Percentiles rank a stretch among this genome's conserved stretches.
Evolutionary conservation across 805 yeast species (phyloP).

Genomic region (Priceomyces melissophilus): DNA sequence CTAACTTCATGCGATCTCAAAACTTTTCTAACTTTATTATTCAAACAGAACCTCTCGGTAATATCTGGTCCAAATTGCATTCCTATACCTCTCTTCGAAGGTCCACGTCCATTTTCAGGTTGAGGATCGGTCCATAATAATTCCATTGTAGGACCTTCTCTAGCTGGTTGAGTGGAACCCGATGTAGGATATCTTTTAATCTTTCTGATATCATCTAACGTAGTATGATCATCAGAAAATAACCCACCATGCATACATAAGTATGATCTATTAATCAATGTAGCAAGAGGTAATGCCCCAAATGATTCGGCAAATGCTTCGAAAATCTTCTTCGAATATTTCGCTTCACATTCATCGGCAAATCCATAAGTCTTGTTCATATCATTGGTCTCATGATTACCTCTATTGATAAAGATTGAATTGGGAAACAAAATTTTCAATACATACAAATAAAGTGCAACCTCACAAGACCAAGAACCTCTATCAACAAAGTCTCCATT

Average conservation of each 20-base stretch:
- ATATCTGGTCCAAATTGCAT: constrained; percentile 96
- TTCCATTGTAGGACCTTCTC: constrained; percentile 93
- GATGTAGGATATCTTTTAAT: constrained; percentile 59
- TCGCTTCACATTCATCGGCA: constrained; percentile 90
- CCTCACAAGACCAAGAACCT: constrained; percentile 98
- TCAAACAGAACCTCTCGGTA: constrained; percentile 71
- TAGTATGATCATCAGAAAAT: constrained; percentile 71
- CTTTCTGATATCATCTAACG: constrained; percentile 68
- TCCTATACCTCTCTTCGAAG: constrained; percentile 93
- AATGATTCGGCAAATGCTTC: constrained; percentile 84
- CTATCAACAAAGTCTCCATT: constrained; percentile 98
- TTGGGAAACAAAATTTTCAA: constrained; percentile 75
- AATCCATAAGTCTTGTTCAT: constrained; percentile 98
- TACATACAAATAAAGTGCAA: constrained; percentile 74
- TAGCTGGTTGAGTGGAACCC: constrained; percentile 72
- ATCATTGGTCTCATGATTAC: constrained; percentile 94
- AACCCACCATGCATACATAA: constrained; percentile 95
- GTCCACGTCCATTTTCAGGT: constrained; percentile 67
- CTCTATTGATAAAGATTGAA: constrained; percentile 76
- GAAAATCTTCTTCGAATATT: constrained; percentile 77
- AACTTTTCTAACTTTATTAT: constrained; percentile 70
- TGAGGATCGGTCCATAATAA: constrained; percentile 98
- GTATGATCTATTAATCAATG: constrained; percentile 73
- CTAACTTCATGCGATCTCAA: constrained; percentile 95
- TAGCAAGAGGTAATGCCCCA: constrained; percentile 80